phyloP scores from a whole-genome alignment of 2,329 filamentous ascomycete genomes.

The Rhynchosporium secalis region DNA sequence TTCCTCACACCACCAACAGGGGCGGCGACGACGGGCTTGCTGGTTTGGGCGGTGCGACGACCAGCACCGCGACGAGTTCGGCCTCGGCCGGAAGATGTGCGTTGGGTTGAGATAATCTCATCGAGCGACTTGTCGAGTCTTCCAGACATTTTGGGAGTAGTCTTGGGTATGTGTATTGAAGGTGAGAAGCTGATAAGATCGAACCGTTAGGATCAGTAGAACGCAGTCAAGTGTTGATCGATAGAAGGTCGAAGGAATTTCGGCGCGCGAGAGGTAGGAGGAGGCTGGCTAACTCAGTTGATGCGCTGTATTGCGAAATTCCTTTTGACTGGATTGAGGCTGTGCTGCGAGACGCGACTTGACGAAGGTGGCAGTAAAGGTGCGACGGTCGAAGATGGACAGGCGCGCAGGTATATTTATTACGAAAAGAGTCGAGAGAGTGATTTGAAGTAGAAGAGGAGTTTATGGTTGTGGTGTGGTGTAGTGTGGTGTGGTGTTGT shows the following conservation, averaged over 20 bases:
- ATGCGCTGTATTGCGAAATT: constrained; percentile 30
- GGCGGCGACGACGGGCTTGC: constrained; percentile 53
- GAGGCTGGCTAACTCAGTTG: constrained; percentile 37
- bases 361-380: constrained; percentile 31
- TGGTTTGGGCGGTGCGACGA: constrained; percentile 48
- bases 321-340: constrained; percentile 29
- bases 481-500: neutral
- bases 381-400: constrained; percentile 36
- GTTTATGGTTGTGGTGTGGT: constrained; percentile 18
- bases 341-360: constrained; percentile 32
- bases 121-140: constrained; percentile 98
- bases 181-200: constrained; percentile 31
- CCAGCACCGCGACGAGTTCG: constrained; percentile 38
- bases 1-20: constrained; percentile 87
- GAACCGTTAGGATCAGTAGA: constrained; percentile 38
- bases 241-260: constrained; percentile 30
- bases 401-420: constrained; percentile 26
- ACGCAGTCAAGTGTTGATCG: constrained; percentile 32
- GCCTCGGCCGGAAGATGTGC: constrained; percentile 28
- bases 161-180: constrained; percentile 27
- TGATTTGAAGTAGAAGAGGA: constrained; percentile 29
- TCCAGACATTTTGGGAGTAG: constrained; percentile 70
- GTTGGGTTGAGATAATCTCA: constrained; percentile 85
- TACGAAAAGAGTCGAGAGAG: constrained; percentile 17
- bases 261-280: constrained; percentile 27